Base-by-base conservation (phyloP, 2,329 filamentous ascomycete genomes). In the Phaeoacremonium minimum region DNA sequence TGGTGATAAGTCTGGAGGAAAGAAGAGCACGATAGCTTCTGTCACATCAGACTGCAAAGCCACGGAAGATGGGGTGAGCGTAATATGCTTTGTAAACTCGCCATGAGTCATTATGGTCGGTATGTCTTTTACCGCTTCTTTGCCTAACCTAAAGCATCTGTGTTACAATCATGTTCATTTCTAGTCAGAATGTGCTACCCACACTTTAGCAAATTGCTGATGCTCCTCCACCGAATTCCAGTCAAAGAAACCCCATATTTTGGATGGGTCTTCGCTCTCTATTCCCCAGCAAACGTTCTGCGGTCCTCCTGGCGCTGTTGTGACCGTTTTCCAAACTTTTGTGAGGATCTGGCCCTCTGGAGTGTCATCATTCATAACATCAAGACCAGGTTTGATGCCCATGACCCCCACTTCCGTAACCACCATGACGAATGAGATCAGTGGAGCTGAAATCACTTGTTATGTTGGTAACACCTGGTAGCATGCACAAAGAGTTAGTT, bases 141-240 rank as follows among this genome's bases (percentile, higher is more conserved):
- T 15, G 6, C 41, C 50, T 15, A 37, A 37, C 2, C 49, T 52
- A 20, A 37, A 19, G n/a, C 28, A 28, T 6, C 15, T 7, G 6
- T 30, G 6, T 3, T 9, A 30, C 18, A 14, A 16, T 17, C 18
- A 28, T 17, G 16, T n/a, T n/a, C n/a, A n/a, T n/a, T n/a, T n/a
- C n/a, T n/a, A n/a, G n/a, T n/a, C n/a, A 15, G 17, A 8, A 33
- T 5, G n/a, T 33, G 20, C 14, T 14, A 42, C 46, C 18, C 34
- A 49, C 50, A 38, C 32, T 30, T 47, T 38, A 4, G 45, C 44
- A 13, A 51, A 52, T 3, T 34, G 38, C 17, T 45, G 17, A 28
- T 54, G 51, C 18, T 50, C 41, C 18, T 49, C 49, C 4, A 52
- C 28, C 1, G 49, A 50, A 16, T 48, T 46, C 40, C 49, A 53